Evolutionary conservation across 1,139 yeast genomes (phyloP), one percentile per base, ranked within the genome.

Genomic region (Hyphopichia pseudoburtonii): DNA sequence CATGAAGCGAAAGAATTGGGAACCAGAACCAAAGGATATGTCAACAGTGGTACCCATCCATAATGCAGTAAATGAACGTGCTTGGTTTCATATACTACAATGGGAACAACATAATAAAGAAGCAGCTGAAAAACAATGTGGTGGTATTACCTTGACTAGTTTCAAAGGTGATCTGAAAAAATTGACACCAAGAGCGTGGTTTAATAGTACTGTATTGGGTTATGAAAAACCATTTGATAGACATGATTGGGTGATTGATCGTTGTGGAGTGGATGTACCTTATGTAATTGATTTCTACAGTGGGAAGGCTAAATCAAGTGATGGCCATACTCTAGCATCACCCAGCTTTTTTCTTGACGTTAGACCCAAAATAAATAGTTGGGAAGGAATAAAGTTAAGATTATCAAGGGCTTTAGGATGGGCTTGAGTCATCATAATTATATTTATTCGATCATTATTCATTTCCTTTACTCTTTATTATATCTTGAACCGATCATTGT

Each of bases 231-330:
- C 98, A 0, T 92, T 92, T 64, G 98, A 92, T 62, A 76, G 98
- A 51, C 98, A 92, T 57, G 98, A 92, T 62, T 92, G 98, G 98
- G 69, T 76, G 10, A 75, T 92, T n/a, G 82, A 86, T 52, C 70
- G 97, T 37, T 87, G 97, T 60, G 97, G 97, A 2, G 75, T 68
- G 12, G 75, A 76, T 38, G 76, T 92, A 14, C 96, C 89, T 38
- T 92, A 92, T 52, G 97, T 92, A 32, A 90, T 92, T 54, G 98
- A 92, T 59, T 92, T 88, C 57, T 92, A 92, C 60, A 64, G 84
- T 11, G 86, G 87, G 7, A 75, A 74, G 38, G 76, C 78, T 2
- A 70, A 71, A 21, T 57, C 67, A 61, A 63, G 88, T 78, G 76
- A 83, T 43, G 16, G 22, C 18, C 14, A 17, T 14, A n/a, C n/a